Evolutionary conservation across 1,139 yeast species (phyloP), one percentile per base, ranked within the genome.

Genomic region (Taiozyma onychis): DNA sequence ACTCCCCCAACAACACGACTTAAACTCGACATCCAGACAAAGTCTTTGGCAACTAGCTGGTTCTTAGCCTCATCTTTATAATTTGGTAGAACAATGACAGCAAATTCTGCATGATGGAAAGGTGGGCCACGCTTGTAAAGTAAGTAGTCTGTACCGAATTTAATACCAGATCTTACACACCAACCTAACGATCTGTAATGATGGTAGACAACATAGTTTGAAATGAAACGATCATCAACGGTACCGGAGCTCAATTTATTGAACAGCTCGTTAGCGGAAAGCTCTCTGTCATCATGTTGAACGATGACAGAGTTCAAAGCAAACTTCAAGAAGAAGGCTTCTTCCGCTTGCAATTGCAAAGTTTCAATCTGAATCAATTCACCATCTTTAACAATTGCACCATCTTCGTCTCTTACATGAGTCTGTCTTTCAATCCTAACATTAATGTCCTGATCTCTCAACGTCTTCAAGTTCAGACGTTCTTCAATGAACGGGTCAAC

Each of bases 111-210:
- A 65, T 93, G 99, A 45, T 85, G 80, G 64, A 91, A 90, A 1
- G 97, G 97, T 10, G 99, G 99, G 0, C 99, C 99, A 51, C 93
- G 75, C 51, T 85, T 81, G 66, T 93, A 93, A 8, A 93, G 71
- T 21, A 93, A 70, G 66, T 74, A 84, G 59, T 91, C 96, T 24
- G 88, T 79, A 2, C 97, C 97, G 67, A 93, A 93, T 65, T 93
- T 93, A 51, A 91, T 80, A 0, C 98, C 99, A 1, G 91, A 80
- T 53, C 96, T 75, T 3, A 85, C 95, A 72, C 98, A 91, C 98
- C 98, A 93, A 0, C 98, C 98, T 35, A 82, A 75, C 0, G 97
- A 82, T 48, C 96, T 75, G 67, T 83, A 91, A 64, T 90, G 91
- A 63, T 90, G 96, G 62, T 91, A 93, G 0, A 80, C 93, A 6